Evolutionary conservation across 2,329 filamentous ascomycete species (phyloP).

Genomic region (Diaporthe helianthi): DNA sequence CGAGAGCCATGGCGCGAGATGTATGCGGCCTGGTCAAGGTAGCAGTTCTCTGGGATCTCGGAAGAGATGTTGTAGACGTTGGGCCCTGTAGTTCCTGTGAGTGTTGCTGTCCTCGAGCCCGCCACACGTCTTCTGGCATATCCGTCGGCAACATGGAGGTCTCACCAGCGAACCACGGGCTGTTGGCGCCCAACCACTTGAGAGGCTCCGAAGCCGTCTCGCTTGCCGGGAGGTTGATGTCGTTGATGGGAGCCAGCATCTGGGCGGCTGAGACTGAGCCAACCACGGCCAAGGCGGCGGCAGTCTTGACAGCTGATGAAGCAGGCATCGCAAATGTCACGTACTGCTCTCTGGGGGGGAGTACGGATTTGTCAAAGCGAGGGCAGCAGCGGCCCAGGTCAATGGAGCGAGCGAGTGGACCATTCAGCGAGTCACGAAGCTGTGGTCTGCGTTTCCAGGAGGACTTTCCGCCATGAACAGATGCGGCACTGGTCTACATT

Average conservation of each 20-base stretch:
- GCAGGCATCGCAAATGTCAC: conserved; percentile 19
- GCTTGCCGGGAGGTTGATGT: conserved; percentile 36
- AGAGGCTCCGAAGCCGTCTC: conserved; percentile 35
- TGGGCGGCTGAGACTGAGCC: conserved; percentile 33
- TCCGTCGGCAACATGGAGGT: not conserved
- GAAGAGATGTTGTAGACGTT: conserved; percentile 63
- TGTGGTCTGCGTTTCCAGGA: conserved; percentile 16
- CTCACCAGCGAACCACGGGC: conserved; percentile 59
- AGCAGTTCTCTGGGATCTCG: conserved; percentile 61
- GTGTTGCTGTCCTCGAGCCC: not conserved
- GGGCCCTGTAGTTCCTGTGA: conserved; percentile 50
- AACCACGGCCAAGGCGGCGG: conserved; percentile 30
- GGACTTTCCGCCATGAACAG: not conserved
- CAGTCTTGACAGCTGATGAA: conserved; percentile 6
- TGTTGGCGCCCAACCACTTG: conserved; percentile 58
- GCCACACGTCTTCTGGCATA: not conserved
- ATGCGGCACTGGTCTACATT: conserved; percentile 16
- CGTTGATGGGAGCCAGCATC: conserved; percentile 35
- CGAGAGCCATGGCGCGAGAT: conserved; percentile 67
- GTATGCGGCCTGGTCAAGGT: conserved; percentile 67
- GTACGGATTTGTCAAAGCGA: not conserved
- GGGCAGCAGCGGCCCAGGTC: not conserved
- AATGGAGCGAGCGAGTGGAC: not conserved
- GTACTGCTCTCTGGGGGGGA: not conserved
- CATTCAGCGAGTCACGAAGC: not conserved